Evolutionary conservation across 2,329 filamentous ascomycete species (phyloP).

Genomic region (Fusarium sp.): DNA sequence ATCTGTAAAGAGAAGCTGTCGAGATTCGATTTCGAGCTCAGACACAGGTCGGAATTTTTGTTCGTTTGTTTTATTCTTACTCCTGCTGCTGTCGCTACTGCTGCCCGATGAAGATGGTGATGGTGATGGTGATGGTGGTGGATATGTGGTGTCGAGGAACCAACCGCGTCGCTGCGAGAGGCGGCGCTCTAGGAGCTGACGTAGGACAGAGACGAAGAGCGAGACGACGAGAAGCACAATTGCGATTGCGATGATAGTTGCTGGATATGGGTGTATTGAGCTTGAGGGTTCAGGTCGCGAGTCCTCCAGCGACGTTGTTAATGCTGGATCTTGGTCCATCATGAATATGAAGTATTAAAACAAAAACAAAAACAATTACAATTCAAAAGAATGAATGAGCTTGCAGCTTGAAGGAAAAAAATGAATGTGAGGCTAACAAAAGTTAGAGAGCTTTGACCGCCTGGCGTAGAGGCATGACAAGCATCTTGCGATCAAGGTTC

Average conservation of each 20-base stretch:
- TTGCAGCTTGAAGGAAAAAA: neutral
- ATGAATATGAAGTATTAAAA: neutral
- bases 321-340: slow-evolving; percentile 16
- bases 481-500: slow-evolving; percentile 11
- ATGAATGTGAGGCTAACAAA: slow-evolving; percentile 5
- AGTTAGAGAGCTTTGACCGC: slow-evolving; percentile 25
- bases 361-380: neutral
- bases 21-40: slow-evolving; percentile 38
- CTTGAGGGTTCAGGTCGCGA: slow-evolving; percentile 9
- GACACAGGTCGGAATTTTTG: slow-evolving; percentile 23
- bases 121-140: slow-evolving; percentile 18
- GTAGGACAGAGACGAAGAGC: slow-evolving; percentile 41
- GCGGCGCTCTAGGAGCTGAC: slow-evolving; percentile 36
- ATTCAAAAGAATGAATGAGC: slow-evolving; percentile 1
- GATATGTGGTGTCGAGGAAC: slow-evolving; percentile 32
- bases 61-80: slow-evolving; percentile 11
- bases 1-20: slow-evolving; percentile 37
- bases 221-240: slow-evolving; percentile 38
- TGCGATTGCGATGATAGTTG: slow-evolving; percentile 42
- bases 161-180: slow-evolving; percentile 31
- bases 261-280: slow-evolving; percentile 34
- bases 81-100: slow-evolving; percentile 7
- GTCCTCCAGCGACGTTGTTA: neutral
- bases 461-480: slow-evolving; percentile 15
- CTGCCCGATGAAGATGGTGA: slow-evolving; percentile 16